Conservation (phyloP, 176 grass and related monocot species). For the Tillandsia fasciculata region DNA sequence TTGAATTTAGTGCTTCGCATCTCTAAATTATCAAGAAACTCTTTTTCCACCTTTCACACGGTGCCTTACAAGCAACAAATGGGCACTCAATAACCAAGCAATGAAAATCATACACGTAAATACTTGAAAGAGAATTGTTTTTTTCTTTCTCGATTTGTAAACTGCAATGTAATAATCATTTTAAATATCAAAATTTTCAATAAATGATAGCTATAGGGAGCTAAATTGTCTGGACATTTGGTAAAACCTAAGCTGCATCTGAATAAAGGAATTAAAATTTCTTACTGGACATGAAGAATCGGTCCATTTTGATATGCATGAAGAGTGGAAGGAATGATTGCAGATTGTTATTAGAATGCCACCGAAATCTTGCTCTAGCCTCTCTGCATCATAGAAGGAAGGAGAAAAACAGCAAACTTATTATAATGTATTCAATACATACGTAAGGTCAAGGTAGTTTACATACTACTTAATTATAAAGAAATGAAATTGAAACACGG, state of each 20-base stretch:
- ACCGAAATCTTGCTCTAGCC: slow-evolving; percentile 81
- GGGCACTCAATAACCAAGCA: too few species aligned
- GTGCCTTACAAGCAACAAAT: too few species aligned
- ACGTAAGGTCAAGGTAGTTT: background rate
- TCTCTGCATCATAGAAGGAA: slow-evolving; percentile 34
- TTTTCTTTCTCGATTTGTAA: too few species aligned
- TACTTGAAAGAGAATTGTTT: too few species aligned
- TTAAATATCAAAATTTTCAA: too few species aligned
- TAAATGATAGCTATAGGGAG: background rate
- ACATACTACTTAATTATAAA: background rate
- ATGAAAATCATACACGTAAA: too few species aligned
- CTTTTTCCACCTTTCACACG: too few species aligned
- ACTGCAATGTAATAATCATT: too few species aligned
- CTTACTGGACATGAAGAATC: slow-evolving; percentile 94
- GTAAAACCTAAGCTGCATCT: background rate
- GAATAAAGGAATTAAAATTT: background rate
- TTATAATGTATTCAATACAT: background rate
- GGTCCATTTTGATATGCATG: slow-evolving; percentile 97
- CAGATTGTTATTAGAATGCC: slow-evolving; percentile 94
- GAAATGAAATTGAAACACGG: too few species aligned
- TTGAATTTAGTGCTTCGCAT: too few species aligned
- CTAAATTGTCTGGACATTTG: background rate
- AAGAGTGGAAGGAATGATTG: slow-evolving; percentile 94
- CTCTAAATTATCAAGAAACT: too few species aligned
- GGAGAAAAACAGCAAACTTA: background rate